Conservation (phyloP, 176 grass and related monocot species). For the Eleusine indica region DNA sequence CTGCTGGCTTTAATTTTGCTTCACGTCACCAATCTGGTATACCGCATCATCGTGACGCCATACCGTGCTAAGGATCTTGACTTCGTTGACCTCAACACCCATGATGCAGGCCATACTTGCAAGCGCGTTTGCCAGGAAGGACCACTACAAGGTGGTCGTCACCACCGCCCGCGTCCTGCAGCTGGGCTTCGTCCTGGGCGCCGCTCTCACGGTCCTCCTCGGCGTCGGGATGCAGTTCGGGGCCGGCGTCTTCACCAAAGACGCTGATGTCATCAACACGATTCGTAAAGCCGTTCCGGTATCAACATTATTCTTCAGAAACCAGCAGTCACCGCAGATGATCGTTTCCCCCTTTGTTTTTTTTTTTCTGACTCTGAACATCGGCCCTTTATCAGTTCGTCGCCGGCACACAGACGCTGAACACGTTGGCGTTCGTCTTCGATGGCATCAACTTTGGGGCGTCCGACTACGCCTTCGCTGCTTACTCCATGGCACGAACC, state of each 20-base stretch:
- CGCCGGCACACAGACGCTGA: constrained; percentile 68
- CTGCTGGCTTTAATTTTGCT: neutral
- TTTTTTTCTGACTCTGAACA: neutral
- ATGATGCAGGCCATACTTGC: constrained; percentile 75
- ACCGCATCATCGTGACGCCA: neutral
- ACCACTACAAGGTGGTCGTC: constrained; percentile 56
- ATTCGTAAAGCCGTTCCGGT: constrained; percentile 80
- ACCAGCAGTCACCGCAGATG: too few species aligned
- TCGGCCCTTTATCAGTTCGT: constrained; percentile 49
- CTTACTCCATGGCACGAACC: constrained; percentile 64
- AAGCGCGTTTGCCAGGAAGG: constrained; percentile 72
- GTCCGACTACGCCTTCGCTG: constrained; percentile 68
- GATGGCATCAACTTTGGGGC: constrained; percentile 78
- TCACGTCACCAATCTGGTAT: neutral
- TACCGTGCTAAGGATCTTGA: neutral
- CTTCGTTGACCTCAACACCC: neutral
- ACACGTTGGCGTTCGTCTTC: constrained; percentile 76
- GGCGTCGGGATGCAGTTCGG: constrained; percentile 74
- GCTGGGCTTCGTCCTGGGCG: constrained; percentile 73
- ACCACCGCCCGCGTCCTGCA: constrained; percentile 75
- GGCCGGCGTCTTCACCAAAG: constrained; percentile 77
- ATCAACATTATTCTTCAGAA: neutral
- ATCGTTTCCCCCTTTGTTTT: too few species aligned
- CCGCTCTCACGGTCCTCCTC: constrained; percentile 60
- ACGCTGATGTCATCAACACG: constrained; percentile 56